These are phyloP conservation scores for Fusarium sp. DNA, from an alignment of 2,329 filamentous ascomycete genomes.

Conservation along the genomic window DNA sequence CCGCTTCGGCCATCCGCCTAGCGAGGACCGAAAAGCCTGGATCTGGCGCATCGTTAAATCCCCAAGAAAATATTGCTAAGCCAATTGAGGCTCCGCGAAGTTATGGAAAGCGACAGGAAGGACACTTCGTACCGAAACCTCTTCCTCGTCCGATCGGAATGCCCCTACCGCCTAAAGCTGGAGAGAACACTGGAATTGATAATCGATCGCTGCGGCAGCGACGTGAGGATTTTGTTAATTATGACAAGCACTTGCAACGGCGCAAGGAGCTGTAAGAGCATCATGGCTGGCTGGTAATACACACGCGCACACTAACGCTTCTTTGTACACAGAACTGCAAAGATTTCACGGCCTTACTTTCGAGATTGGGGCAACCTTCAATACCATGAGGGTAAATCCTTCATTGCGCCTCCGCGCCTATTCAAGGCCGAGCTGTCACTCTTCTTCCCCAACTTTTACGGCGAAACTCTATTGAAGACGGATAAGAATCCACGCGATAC, in stretches of 20 bases:
- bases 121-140: constrained; percentile 65
- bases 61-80: constrained; percentile 52
- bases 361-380: constrained; percentile 91
- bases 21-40: constrained; percentile 48
- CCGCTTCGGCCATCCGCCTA: constrained; percentile 51
- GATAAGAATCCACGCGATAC: constrained; percentile 69
- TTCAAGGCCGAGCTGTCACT: constrained; percentile 85
- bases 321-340: constrained; percentile 64
- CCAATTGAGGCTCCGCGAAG: constrained; percentile 67
- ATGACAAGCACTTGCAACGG: constrained; percentile 81
- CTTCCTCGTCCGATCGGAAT: constrained; percentile 84
- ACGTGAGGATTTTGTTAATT: constrained; percentile 82
- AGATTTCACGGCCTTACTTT: constrained; percentile 90
- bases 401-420: constrained; percentile 82
- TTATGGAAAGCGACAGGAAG: constrained; percentile 64
- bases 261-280: constrained; percentile 75
- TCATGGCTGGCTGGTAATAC: neutral
- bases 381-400: constrained; percentile 89
- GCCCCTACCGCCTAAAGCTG: constrained; percentile 73
- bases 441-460: constrained; percentile 93
- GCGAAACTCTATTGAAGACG: constrained; percentile 74
- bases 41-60: constrained; percentile 49
- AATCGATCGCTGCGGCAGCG: constrained; percentile 71
- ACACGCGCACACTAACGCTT: constrained; percentile 1
- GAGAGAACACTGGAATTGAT: constrained; percentile 86